These are phyloP conservation scores for Vigna angularis DNA, from an alignment of 306 rosid species.

Conservation along the genomic window DNA sequence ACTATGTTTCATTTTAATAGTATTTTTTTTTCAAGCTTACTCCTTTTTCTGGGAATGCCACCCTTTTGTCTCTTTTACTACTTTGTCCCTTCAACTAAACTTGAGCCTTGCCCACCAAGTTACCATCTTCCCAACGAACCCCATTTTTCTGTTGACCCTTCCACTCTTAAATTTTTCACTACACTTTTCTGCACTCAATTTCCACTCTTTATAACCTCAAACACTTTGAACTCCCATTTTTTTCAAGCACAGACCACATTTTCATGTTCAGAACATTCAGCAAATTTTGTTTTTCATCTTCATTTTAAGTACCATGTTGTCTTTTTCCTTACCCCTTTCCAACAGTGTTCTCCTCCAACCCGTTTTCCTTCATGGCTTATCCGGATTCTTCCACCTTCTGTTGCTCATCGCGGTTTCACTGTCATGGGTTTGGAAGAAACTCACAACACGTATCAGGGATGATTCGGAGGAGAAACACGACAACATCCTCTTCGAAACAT, in stretches of 20 bases:
- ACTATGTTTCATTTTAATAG: background rate
- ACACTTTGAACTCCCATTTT: background rate
- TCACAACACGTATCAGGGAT: background rate
- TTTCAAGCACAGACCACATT: background rate
- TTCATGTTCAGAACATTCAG: background rate
- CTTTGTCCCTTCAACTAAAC: background rate
- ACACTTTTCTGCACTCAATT: background rate
- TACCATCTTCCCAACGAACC: constrained; percentile 11
- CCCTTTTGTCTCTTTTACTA: background rate
- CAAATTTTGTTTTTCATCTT: background rate
- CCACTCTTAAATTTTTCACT: background rate
- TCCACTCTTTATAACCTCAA: background rate
- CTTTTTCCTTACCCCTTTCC: background rate
- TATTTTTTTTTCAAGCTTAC: background rate
- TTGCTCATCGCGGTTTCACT: constrained; percentile 38
- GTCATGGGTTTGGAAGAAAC: constrained; percentile 41
- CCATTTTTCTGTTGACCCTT: constrained; percentile 7
- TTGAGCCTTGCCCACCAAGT: constrained; percentile 46
- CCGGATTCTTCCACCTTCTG: constrained; percentile 41
- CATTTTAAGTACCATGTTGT: constrained; percentile 23
- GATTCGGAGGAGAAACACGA: constrained; percentile 32
- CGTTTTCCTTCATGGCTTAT: constrained; percentile 49
- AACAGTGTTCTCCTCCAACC: constrained; percentile 46
- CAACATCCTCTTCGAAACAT: background rate
- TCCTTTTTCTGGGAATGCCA: background rate